Base-by-base conservation (phyloP, 2,329 filamentous ascomycete genomes). In the Penicillium palitans region DNA sequence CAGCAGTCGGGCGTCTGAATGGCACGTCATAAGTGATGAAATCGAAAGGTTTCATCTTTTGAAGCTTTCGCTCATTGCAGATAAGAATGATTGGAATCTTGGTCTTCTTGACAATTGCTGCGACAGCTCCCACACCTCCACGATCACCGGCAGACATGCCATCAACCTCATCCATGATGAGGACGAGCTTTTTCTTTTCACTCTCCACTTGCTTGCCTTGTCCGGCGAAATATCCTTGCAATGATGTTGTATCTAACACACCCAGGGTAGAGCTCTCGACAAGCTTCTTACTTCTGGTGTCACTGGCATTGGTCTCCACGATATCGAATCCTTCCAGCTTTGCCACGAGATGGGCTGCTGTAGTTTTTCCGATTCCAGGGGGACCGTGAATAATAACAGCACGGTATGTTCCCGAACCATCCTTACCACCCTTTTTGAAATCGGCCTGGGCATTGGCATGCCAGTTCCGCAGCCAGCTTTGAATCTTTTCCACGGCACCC, bases 111-210 rank as follows among this genome's bases (percentile, higher is more conserved):
- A 93, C 97, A 54, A 96, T 89, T 58, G 95, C 91, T 57, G 95
- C 93, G 57, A 99, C 82, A 31, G 95, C 95, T 51, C 93, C 95
- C 48, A 99, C 95, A 74, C 95, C 95, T 65, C 95, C 95, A 61
- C 95, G 88, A 72, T 99, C 95, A 71, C 95, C 95, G 37, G 91
- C 93, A 61, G 93, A 98, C 95, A 99, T 98, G 52, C 95, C 95
- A 69, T 99, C 95, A 5, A 99, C 95, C 76, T 99, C 95, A 68
- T 99, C 95, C 95, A 99, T 98, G 77, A 99, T 91, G 49, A 99
- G 80, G 6, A 97, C 91, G 35, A 98, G 87, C 67, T 97, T 97
- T 80, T 96, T 96, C 80, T 95, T 98, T 17, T 82, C 82, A 5
- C 80, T 77, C 45, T 97, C 89, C 4, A 96, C 87, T 57, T 88